Evolutionary conservation across 441 rosid genomes (phyloP).

Genomic region (Kokia cookei): DNA sequence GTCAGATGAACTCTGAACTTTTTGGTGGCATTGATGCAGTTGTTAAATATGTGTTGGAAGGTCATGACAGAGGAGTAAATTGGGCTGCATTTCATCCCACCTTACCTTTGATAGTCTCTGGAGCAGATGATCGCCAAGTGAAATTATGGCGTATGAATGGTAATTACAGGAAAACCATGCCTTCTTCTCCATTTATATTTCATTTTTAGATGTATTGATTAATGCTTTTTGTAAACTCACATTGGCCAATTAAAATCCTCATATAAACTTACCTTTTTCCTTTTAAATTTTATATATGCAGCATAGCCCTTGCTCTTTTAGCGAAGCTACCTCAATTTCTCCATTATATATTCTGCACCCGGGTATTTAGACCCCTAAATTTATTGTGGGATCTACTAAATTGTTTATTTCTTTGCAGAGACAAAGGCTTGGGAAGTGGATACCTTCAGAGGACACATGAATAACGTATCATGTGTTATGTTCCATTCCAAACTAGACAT

Average conservation of each 20-base stretch:
- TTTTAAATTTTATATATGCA: background rate
- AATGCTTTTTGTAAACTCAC: background rate
- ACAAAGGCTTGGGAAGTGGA: conserved; percentile 95
- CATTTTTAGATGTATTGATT: background rate
- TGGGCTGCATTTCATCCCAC: conserved; percentile 95
- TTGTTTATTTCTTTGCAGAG: conserved; percentile 38
- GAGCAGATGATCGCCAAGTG: conserved; percentile 91
- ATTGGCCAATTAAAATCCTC: background rate
- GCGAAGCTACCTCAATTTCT: background rate
- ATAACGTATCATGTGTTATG: conserved; percentile 83
- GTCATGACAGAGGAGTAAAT: conserved; percentile 91
- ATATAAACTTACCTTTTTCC: background rate
- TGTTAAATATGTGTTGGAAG: conserved; percentile 92
- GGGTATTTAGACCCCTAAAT: background rate
- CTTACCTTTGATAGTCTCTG: conserved; percentile 81
- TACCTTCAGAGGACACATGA: conserved; percentile 86
- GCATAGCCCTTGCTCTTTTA: background rate
- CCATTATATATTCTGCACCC: background rate
- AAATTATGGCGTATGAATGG: conserved; percentile 94
- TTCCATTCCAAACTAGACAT: conserved; percentile 87
- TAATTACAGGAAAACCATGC: conserved; percentile 13
- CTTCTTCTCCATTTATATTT: background rate
- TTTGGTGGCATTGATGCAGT: conserved; percentile 89
- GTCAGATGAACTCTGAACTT: conserved; percentile 81
- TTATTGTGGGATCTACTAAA: background rate